Evolutionary conservation across 352 stramenopile genomes (phyloP).

Genomic region (Phytophthora pseudosyringae): DNA sequence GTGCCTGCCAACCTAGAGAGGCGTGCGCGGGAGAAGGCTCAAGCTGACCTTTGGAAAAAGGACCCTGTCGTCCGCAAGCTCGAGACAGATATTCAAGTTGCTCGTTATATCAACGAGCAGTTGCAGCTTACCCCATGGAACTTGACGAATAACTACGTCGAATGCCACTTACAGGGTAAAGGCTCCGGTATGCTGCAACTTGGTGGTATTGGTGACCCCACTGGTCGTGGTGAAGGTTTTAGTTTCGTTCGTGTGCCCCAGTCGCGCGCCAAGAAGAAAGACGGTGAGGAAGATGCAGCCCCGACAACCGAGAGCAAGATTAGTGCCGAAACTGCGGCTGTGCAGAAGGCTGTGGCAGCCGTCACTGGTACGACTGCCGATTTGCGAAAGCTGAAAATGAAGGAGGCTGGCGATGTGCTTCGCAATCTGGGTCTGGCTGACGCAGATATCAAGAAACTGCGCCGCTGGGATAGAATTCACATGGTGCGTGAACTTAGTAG

Average conservation of each 20-base stretch:
- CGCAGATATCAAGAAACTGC: slow-evolving; percentile 83
- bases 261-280: slow-evolving; percentile 83
- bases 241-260: slow-evolving; percentile 84
- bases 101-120: slow-evolving; percentile 82
- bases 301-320: slow-evolving; percentile 47
- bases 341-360: slow-evolving; percentile 79
- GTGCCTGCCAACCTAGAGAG: slow-evolving; percentile 60
- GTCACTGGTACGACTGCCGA: slow-evolving; percentile 86
- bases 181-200: slow-evolving; percentile 83
- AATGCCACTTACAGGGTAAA: slow-evolving; percentile 87
- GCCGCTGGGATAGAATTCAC: slow-evolving; percentile 84
- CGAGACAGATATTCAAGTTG: slow-evolving; percentile 82
- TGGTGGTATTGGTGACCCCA: slow-evolving; percentile 82
- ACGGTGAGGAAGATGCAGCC: slow-evolving; percentile 67
- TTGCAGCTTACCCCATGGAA: slow-evolving; percentile 87
- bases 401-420: slow-evolving; percentile 80
- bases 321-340: slow-evolving; percentile 61
- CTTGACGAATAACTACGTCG: slow-evolving; percentile 86
- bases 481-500: slow-evolving; percentile 84
- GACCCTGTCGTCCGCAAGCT: slow-evolving; percentile 76
- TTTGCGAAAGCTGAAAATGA: slow-evolving; percentile 90
- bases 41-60: slow-evolving; percentile 75
- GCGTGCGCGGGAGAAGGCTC: slow-evolving; percentile 61
- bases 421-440: slow-evolving; percentile 81
- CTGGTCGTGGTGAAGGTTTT: slow-evolving; percentile 83